Conservation (phyloP, 352 stramenopile species). For the Stramenopiles sp. region DNA sequence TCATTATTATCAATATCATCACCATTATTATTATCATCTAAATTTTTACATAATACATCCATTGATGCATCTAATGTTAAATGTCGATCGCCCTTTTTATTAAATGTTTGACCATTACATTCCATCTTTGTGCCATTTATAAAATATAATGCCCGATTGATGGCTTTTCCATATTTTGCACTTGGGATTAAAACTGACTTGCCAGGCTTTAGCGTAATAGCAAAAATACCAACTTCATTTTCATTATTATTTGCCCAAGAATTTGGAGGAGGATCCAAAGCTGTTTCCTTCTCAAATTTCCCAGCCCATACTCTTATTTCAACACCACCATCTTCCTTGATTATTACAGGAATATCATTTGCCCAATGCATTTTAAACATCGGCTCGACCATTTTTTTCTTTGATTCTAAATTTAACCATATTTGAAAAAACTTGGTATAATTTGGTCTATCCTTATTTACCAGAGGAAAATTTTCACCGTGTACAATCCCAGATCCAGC, state of each 20-base stretch:
- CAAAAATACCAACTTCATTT: constrained; percentile 15
- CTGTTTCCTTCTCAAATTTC: constrained; percentile 4
- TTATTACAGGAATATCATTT: constrained; percentile 27
- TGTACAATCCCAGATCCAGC: constrained; percentile 47
- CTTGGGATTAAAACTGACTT: constrained; percentile 10
- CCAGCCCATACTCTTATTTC: constrained; percentile 22
- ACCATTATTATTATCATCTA: too few species aligned
- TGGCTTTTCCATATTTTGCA: neutral
- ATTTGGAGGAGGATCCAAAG: constrained; percentile 12
- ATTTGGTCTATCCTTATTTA: constrained; percentile 22
- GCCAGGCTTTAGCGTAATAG: constrained; percentile 14
- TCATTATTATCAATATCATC: constrained; percentile 21
- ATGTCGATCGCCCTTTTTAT: constrained; percentile 20
- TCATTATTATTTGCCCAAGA: constrained; percentile 16
- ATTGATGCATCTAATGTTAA: too few species aligned
- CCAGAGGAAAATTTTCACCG: constrained; percentile 55
- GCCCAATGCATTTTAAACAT: constrained; percentile 41
- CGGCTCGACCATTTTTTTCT: constrained; percentile 23
- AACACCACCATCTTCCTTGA: constrained; percentile 17
- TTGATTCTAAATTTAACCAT: constrained; percentile 24
- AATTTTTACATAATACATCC: too few species aligned
- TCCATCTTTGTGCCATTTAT: constrained; percentile 10
- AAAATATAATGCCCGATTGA: constrained; percentile 21
- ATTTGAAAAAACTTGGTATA: too few species aligned
- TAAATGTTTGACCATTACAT: constrained; percentile 10